Percentiles rank a stretch among this genome's conserved stretches.
These are phyloP conservation scores for Claviceps africana DNA, from an alignment of 2,329 filamentous ascomycete species.

Conservation along the genomic window DNA sequence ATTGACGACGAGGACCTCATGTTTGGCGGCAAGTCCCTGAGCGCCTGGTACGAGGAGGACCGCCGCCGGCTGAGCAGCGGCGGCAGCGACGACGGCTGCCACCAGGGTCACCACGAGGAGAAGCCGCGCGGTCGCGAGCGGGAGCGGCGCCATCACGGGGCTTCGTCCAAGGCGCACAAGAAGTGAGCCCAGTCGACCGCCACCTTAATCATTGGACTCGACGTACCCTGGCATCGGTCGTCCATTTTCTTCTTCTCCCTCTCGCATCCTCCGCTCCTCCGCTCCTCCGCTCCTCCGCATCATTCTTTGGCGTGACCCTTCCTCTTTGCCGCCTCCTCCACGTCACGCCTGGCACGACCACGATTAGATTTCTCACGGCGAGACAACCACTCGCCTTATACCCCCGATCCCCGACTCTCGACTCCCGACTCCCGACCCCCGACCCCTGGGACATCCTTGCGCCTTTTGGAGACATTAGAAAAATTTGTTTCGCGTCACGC, in stretches of 20 bases:
- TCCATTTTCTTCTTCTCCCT: too few species aligned
- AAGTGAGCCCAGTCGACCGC: not conserved
- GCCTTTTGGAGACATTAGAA: too few species aligned
- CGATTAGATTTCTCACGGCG: not conserved
- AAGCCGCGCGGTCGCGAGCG: slow-evolving; percentile 8
- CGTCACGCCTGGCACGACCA: not conserved
- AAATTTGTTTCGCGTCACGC: too few species aligned
- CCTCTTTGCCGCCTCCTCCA: too few species aligned
- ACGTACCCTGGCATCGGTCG: too few species aligned
- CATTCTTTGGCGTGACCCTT: too few species aligned
- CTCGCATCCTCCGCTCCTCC: too few species aligned
- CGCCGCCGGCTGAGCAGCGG: slow-evolving; percentile 22
- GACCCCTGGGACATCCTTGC: too few species aligned
- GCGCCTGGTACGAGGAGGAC: slow-evolving; percentile 44
- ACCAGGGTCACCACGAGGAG: slow-evolving; percentile 21
- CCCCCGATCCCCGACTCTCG: too few species aligned
- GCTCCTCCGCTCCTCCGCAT: too few species aligned
- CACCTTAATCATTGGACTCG: too few species aligned
- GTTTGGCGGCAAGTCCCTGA: slow-evolving; percentile 46
- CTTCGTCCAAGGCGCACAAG: not conserved
- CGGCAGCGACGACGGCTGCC: slow-evolving; percentile 18
- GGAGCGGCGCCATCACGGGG: slow-evolving; percentile 14
- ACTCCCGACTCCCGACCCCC: too few species aligned
- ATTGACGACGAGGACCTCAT: slow-evolving; percentile 49
- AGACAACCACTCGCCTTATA: not conserved